Conservation (phyloP, 2,329 filamentous ascomycete species). For the Botrytis elliptica region DNA sequence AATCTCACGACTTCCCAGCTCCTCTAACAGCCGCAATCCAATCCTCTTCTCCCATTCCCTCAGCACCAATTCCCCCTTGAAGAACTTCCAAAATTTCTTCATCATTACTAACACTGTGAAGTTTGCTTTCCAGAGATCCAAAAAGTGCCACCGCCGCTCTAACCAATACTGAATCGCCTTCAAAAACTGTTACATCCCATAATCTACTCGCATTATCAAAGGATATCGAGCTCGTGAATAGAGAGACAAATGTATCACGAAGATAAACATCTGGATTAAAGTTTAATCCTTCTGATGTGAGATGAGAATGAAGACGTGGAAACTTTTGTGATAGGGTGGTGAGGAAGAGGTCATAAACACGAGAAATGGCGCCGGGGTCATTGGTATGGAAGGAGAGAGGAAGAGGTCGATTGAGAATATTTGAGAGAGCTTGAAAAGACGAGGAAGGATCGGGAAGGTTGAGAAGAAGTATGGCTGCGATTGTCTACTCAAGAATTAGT, state of each 20-base stretch:
- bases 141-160: slow-evolving; percentile 70
- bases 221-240: slow-evolving; percentile 63
- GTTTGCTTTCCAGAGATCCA: slow-evolving; percentile 48
- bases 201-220: slow-evolving; percentile 70
- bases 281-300: slow-evolving; percentile 50
- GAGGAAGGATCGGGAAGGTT: slow-evolving; percentile 63
- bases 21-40: slow-evolving; percentile 34
- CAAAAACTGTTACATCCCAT: slow-evolving; percentile 82
- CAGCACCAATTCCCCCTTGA: slow-evolving; percentile 22
- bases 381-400: slow-evolving; percentile 73
- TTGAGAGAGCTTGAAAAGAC: slow-evolving; percentile 71
- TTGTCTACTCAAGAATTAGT: slow-evolving; percentile 49
- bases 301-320: slow-evolving; percentile 61
- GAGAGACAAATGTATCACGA: slow-evolving; percentile 57
- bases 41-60: slow-evolving; percentile 31
- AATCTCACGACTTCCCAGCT: slow-evolving; percentile 30
- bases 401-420: slow-evolving; percentile 73
- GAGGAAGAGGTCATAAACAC: slow-evolving; percentile 68
- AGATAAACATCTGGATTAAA: slow-evolving; percentile 55
- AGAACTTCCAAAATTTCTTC: slow-evolving; percentile 30
- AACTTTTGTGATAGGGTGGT: slow-evolving; percentile 65
- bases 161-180: slow-evolving; percentile 71
- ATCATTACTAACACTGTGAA: slow-evolving; percentile 44
- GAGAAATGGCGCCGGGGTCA: slow-evolving; percentile 66
- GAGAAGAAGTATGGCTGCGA: slow-evolving; percentile 70